phyloP scores from a whole-genome alignment of 257 asterid species.

The Jacaranda copaia region DNA sequence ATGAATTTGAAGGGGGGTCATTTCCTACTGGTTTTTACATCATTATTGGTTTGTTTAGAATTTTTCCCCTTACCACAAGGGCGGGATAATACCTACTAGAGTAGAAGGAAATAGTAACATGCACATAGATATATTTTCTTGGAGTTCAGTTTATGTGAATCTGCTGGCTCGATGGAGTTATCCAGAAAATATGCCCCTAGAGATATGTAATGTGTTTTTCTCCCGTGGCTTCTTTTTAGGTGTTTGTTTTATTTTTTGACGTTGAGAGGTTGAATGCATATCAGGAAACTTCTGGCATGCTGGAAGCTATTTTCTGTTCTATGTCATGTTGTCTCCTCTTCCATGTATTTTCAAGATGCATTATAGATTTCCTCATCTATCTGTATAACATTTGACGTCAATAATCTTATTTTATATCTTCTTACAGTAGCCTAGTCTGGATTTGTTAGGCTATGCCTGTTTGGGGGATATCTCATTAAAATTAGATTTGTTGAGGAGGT shows the following conservation, averaged over 20 bases:
- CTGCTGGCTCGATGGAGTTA: too few relatives aligned
- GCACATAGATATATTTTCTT: not conserved
- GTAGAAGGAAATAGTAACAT: not conserved
- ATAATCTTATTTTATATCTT: not conserved
- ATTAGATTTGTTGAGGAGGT: not conserved
- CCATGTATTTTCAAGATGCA: not conserved
- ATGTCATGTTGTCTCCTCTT: not conserved
- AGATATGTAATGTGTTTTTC: not conserved
- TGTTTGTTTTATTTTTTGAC: not conserved
- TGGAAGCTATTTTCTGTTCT: not conserved
- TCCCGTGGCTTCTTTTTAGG: not conserved
- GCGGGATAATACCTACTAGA: not conserved
- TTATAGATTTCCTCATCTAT: not conserved
- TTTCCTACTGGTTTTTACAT: constrained; percentile 10
- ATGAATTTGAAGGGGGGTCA: not conserved
- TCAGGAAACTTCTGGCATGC: not conserved
- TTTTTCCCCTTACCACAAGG: not conserved
- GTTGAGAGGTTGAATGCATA: not conserved
- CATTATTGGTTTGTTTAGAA: not conserved
- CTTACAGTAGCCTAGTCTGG: not conserved
- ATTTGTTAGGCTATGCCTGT: not conserved
- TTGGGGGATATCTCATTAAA: not conserved
- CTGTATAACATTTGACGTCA: not conserved
- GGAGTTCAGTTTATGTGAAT: too few relatives aligned
- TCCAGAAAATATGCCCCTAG: not conserved